Base-by-base conservation (phyloP, 2,329 filamentous ascomycete species). In the Xylariales sp. region DNA sequence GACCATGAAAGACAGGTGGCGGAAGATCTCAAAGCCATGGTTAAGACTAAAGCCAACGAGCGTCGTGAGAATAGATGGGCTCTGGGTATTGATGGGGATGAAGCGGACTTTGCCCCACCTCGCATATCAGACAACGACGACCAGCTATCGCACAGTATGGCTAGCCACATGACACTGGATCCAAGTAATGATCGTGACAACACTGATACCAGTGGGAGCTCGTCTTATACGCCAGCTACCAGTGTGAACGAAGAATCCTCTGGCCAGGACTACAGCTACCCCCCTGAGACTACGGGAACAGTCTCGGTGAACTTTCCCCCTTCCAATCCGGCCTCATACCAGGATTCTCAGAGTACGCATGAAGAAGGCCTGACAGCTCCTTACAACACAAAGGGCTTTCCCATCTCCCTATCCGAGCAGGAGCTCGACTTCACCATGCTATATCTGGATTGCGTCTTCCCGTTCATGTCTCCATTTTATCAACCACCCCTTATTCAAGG, bases 401-500 rank as follows among this genome's bases (percentile, higher is more conserved):
- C 39, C 6, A 16, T 28, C 12, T 11, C 18, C 8, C 16, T 38
- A 32, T 46, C 48, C 2, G 53, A 56, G 27, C 12, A 45, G 9
- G 56, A 58, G 25, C 47, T 51, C 3, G 50, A 54, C 51, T 67
- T 73, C 31, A 59, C 75, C 43, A 77, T 78, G 70, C 68, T 77
- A 43, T 83, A 81, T 52, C 64, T 82, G 33, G 79, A 84, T 55
- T 72, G 77, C 47, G 66, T 82, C 15, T 73, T 82, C 46, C 78
- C 80, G 2, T 76, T 80, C 48, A 60, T 82, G 1, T 82, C 78
- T 52, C 80, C 80, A 3, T 77, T 81, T 54, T 83, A 82, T 57
- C 69, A 69, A 3, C 79, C 80, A 1, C 64, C 66, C 3, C 53
- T 79, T 5, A 63, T 76, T 3, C 64, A 74, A 42, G 73, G 76